A percentile compares a stretch with the other conserved stretches of the same genome.
phyloP scores from a whole-genome alignment of 1,139 yeast genomes.

The Neolecta irregularis region DNA sequence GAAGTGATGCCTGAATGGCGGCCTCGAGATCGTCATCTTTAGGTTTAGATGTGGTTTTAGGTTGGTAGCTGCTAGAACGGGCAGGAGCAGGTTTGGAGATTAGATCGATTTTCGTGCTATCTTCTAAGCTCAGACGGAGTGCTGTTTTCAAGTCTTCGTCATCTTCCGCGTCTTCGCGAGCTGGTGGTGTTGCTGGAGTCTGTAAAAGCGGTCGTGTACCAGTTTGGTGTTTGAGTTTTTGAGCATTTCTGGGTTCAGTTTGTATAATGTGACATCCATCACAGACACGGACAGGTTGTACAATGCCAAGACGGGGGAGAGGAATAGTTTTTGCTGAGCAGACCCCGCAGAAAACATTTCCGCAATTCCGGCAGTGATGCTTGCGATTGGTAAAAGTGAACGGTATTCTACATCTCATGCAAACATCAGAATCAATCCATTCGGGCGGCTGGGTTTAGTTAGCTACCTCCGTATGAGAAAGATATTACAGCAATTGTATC shows the following conservation, averaged over 20 bases:
- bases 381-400: conserved; percentile 76
- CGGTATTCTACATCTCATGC: conserved; percentile 80
- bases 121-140: conserved; percentile 60
- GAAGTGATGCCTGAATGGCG: no score
- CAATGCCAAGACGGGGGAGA: conserved; percentile 72
- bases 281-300: conserved; percentile 83
- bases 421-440: conserved; percentile 90
- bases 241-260: conserved; percentile 5
- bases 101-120: conserved; percentile 20
- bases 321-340: conserved; percentile 61
- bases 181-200: not conserved
- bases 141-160: conserved; percentile 66
- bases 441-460: conserved; percentile 59
- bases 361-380: conserved; percentile 95
- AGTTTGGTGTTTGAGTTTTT: conserved; percentile 1
- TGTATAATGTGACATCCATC: conserved; percentile 66
- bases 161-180: conserved; percentile 6
- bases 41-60: conserved; percentile 14
- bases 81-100: conserved; percentile 16
- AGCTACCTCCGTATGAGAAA: not conserved
- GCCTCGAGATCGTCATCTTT: conserved; percentile 1
- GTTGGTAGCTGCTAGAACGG: conserved; percentile 6
- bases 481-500: conserved; percentile 50
- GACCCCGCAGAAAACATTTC: conserved; percentile 78
- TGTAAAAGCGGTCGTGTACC: not conserved